phyloP scores from a whole-genome alignment of 1,284 basidiomycete species.

The Cerioporus squamosus region DNA sequence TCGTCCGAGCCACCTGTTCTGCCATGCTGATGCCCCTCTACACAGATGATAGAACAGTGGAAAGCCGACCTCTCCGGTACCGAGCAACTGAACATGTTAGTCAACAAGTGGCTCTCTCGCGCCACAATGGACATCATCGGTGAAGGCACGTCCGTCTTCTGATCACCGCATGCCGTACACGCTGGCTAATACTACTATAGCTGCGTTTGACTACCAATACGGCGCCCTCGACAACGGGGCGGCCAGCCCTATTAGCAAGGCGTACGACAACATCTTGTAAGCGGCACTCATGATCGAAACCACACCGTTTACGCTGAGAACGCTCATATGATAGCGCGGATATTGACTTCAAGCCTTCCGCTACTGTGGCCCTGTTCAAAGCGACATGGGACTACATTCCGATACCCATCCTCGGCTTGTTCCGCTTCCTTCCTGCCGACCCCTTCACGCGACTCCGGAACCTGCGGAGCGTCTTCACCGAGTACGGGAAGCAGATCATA shows the following conservation, averaged over 20 bases:
- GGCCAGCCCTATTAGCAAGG: slow-evolving; percentile 26
- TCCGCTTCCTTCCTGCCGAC: slow-evolving; percentile 31
- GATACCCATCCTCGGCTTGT: slow-evolving; percentile 20
- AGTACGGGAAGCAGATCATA: slow-evolving; percentile 28
- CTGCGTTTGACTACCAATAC: slow-evolving; percentile 28
- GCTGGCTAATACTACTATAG: slow-evolving; percentile 7
- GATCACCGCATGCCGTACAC: neutral
- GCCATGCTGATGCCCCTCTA: neutral
- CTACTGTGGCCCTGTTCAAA: slow-evolving; percentile 25
- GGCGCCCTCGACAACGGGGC: slow-evolving; percentile 22
- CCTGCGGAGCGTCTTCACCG: slow-evolving; percentile 25
- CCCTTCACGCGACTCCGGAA: slow-evolving; percentile 30
- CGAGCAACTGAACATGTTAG: neutral
- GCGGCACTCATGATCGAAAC: slow-evolving; percentile 2
- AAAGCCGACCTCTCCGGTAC: slow-evolving; percentile 14
- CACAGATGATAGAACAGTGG: slow-evolving; percentile 18
- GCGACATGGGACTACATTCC: slow-evolving; percentile 32
- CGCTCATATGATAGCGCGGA: neutral
- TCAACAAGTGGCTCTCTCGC: slow-evolving; percentile 28
- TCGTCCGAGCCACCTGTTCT: neutral
- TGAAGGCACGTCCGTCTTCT: slow-evolving; percentile 21
- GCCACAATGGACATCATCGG: slow-evolving; percentile 36
- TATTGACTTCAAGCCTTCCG: slow-evolving; percentile 26
- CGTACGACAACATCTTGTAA: slow-evolving; percentile 36
- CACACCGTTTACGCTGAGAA: neutral